A percentile compares a stretch with the other conserved stretches of the same genome.
Evolutionary conservation across 345 rosid species (phyloP).

Genomic region (Trapa bicornis): DNA sequence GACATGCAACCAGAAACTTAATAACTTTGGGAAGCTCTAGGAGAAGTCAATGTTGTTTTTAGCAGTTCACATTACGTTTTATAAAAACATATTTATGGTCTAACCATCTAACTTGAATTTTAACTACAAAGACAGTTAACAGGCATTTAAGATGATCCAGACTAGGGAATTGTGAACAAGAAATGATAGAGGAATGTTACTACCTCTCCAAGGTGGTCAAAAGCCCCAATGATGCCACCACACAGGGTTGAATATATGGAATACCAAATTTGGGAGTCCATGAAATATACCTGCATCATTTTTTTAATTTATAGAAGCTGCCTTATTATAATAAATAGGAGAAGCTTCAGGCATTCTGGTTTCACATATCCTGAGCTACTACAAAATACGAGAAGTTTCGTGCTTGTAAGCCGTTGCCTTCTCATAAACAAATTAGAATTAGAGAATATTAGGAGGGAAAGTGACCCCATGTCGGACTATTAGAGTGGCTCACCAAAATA

Average conservation of each 20-base stretch:
- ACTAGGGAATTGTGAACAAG: not conserved
- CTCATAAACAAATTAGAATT: not conserved
- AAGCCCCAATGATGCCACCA: conserved; percentile 91
- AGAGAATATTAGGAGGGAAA: not conserved
- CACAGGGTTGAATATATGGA: conserved; percentile 69
- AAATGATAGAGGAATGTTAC: not conserved
- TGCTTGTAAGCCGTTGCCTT: not conserved
- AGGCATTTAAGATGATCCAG: conserved; percentile 3
- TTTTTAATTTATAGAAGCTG: not conserved
- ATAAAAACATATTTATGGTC: not conserved
- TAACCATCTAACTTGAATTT: not conserved
- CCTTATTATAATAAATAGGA: not conserved
- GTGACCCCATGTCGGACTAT: not conserved
- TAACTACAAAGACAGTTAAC: conserved; percentile 5
- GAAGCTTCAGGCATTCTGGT: not conserved
- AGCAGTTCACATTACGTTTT: not conserved
- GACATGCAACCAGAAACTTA: not conserved
- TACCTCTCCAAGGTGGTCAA: conserved; percentile 97
- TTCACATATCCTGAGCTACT: not conserved
- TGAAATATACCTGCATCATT: conserved; percentile 58
- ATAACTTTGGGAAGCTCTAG: not conserved
- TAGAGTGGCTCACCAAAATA: conserved; percentile 37
- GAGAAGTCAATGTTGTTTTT: not conserved
- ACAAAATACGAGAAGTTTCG: not conserved
- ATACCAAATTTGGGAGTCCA: conserved; percentile 99